Evolutionary conservation across 2,329 filamentous ascomycete species (phyloP).

Genomic region (Fusarium compactum): DNA sequence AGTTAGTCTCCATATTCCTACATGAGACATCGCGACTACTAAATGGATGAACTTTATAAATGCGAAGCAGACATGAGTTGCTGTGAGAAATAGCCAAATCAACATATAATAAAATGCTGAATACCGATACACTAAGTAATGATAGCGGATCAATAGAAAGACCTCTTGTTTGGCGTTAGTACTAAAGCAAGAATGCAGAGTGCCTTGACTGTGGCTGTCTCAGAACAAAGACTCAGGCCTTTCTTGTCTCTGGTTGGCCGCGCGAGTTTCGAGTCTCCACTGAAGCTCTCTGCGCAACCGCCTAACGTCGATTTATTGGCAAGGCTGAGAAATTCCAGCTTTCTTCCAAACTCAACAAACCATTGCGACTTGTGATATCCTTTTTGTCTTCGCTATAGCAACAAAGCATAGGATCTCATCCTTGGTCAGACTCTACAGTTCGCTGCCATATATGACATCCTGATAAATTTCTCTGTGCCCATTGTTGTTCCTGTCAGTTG

Average conservation of each 20-base stretch:
- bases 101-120: neutral
- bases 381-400: neutral
- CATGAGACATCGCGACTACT: neutral
- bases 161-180: neutral
- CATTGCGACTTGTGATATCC: constrained; percentile 16
- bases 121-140: too few species aligned
- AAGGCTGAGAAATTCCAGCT: constrained; percentile 45
- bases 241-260: constrained; percentile 22
- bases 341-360: constrained; percentile 26
- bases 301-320: constrained; percentile 38
- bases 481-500: neutral
- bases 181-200: neutral
- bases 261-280: constrained; percentile 1
- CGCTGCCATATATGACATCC: neutral
- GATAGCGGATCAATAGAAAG: too few species aligned
- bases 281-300: constrained; percentile 36
- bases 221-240: constrained; percentile 1
- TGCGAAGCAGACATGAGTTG: neutral
- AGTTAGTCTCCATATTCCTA: neutral
- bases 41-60: constrained; percentile 1
- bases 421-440: neutral
- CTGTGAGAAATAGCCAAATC: neutral
- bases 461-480: neutral
- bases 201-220: neutral
- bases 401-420: neutral